phyloP scores from a whole-genome alignment of 169 alveolate genomes.

The Plasmodium inui region DNA sequence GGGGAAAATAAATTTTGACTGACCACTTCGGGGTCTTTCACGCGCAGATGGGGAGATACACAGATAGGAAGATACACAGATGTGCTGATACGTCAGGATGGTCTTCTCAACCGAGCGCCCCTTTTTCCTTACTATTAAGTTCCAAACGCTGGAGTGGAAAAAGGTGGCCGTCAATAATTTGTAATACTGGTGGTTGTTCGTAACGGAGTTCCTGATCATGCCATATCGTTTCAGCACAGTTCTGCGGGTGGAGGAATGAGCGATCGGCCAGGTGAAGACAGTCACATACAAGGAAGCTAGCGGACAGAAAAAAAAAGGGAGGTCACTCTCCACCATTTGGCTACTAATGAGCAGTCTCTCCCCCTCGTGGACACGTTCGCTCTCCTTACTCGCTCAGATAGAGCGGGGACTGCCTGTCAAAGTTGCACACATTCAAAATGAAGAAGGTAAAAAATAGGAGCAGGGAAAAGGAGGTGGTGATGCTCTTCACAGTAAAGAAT shows the following conservation, averaged over 20 bases:
- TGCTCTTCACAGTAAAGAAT: background rate
- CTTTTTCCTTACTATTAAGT: conserved; percentile 8
- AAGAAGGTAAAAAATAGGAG: conserved; percentile 7
- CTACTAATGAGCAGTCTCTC: background rate
- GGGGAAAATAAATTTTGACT: background rate
- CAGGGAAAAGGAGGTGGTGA: conserved; percentile 10
- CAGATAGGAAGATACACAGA: no score
- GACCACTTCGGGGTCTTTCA: background rate
- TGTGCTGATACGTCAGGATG: background rate
- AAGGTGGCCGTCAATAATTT: conserved; percentile 28
- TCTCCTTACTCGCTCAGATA: conserved; percentile 33
- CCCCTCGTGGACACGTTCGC: background rate
- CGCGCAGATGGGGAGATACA: background rate
- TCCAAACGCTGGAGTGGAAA: conserved; percentile 45
- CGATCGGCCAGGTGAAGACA: background rate
- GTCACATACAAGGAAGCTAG: background rate
- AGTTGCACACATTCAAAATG: background rate
- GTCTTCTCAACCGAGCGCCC: background rate
- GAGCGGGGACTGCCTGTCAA: conserved; percentile 12
- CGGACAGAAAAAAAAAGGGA: background rate
- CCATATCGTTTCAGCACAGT: conserved; percentile 19
- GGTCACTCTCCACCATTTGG: background rate
- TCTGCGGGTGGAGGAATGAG: background rate
- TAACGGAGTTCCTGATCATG: background rate
- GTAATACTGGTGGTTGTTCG: conserved; percentile 34